These are phyloP conservation scores for Raffaelea arxii DNA, from an alignment of 2,329 filamentous ascomycete species.

Conservation along the genomic window DNA sequence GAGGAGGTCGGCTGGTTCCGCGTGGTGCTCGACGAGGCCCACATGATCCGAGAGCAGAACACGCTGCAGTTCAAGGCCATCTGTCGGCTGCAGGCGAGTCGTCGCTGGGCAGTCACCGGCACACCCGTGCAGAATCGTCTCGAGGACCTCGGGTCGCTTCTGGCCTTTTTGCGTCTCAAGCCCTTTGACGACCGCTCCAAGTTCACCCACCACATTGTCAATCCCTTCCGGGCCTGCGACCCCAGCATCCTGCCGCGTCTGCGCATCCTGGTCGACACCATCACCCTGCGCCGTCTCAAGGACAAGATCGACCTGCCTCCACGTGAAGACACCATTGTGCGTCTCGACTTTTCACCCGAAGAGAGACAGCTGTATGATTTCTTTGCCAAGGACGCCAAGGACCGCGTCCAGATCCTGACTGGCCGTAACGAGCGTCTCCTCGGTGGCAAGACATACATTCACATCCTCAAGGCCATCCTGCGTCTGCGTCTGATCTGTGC, in stretches of 20 bases:
- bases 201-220: conserved; percentile 70
- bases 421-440: conserved; percentile 55
- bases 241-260: conserved; percentile 76
- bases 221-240: conserved; percentile 80
- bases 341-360: conserved; percentile 63
- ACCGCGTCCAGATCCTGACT: conserved; percentile 68
- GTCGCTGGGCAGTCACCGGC: conserved; percentile 94
- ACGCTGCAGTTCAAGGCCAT: conserved; percentile 80
- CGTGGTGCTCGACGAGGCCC: conserved; percentile 88
- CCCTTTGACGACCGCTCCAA: conserved; percentile 72
- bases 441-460: conserved; percentile 82
- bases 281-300: conserved; percentile 84
- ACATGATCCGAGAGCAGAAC: conserved; percentile 79
- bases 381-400: conserved; percentile 72
- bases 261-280: conserved; percentile 83
- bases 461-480: conserved; percentile 85
- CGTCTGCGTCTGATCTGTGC: conserved; percentile 85
- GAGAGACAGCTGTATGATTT: conserved; percentile 74
- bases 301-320: conserved; percentile 78
- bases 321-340: conserved; percentile 62
- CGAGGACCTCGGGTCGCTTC: conserved; percentile 77
- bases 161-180: conserved; percentile 74
- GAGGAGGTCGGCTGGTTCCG: conserved; percentile 84
- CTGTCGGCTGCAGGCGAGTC: conserved; percentile 65
- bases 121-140: conserved; percentile 92